Evolutionary conservation across 345 rosid species (phyloP).

Genomic region (Gossypium bickii): DNA sequence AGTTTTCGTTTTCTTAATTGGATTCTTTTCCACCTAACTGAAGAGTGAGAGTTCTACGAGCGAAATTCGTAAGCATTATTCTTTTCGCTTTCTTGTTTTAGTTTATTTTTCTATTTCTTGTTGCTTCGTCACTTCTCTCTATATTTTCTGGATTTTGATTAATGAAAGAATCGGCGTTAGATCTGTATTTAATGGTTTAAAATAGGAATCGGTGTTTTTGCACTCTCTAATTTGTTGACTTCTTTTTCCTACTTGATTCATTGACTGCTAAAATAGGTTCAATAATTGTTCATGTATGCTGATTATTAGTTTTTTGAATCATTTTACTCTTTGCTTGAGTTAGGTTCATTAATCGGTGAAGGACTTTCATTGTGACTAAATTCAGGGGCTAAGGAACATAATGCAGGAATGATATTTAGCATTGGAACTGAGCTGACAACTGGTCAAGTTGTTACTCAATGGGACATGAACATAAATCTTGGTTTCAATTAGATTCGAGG

Average conservation of each 20-base stretch:
- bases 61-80: conserved; percentile 10
- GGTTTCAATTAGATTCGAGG: conserved; percentile 43
- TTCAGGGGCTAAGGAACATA: background rate
- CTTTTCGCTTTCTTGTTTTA: background rate
- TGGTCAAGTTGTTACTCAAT: conserved; percentile 21
- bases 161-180: background rate
- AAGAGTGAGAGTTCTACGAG: background rate
- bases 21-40: background rate
- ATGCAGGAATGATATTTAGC: conserved; percentile 34
- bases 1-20: background rate
- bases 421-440: background rate
- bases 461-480: conserved; percentile 44
- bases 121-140: background rate
- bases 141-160: background rate
- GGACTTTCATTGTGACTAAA: background rate
- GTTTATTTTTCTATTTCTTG: background rate
- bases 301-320: background rate
- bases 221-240: background rate
- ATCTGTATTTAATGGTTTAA: background rate
- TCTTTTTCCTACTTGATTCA: background rate
- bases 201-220: background rate
- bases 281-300: background rate
- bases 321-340: background rate
- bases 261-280: background rate
- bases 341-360: background rate